These are phyloP conservation scores for Penicillium canescens DNA, from an alignment of 495 filamentous ascomycete genomes.

Conservation along the genomic window DNA sequence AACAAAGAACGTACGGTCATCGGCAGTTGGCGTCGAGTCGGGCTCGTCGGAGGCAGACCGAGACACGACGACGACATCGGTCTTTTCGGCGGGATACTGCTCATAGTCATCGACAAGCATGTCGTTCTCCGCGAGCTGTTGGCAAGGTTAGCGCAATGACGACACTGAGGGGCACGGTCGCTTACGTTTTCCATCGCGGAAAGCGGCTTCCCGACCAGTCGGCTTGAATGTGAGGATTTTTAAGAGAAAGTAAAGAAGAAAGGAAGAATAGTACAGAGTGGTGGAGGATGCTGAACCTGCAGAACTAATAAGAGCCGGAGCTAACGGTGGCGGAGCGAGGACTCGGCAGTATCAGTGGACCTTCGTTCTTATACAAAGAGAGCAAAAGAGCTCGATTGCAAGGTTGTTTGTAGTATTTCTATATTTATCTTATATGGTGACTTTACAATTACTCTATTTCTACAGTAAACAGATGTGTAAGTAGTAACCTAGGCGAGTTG, in stretches of 20 bases:
- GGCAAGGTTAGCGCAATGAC: conserved; percentile 30
- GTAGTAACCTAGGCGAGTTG: too few species aligned
- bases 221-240: conserved; percentile 8
- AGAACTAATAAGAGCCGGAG: conserved; percentile 26
- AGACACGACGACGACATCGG: conserved; percentile 82
- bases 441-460: too few species aligned
- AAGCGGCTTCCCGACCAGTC: conserved; percentile 29
- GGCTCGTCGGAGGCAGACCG: conserved; percentile 61
- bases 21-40: conserved; percentile 58
- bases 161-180: conserved; percentile 26
- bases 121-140: conserved; percentile 50
- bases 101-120: conserved; percentile 75
- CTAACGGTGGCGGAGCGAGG: conserved; percentile 33
- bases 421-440: too few species aligned
- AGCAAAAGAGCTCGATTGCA: background rate
- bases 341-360: conserved; percentile 17
- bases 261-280: conserved; percentile 9
- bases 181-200: conserved; percentile 53
- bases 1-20: conserved; percentile 63
- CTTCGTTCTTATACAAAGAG: background rate
- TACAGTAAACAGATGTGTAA: too few species aligned
- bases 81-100: conserved; percentile 73
- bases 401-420: too few species aligned
- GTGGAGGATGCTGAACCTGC: conserved; percentile 30
- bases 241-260: conserved; percentile 10